These are phyloP conservation scores for Aspergillus sp. DNA, from an alignment of 2,329 filamentous ascomycete genomes.

Conservation along the genomic window DNA sequence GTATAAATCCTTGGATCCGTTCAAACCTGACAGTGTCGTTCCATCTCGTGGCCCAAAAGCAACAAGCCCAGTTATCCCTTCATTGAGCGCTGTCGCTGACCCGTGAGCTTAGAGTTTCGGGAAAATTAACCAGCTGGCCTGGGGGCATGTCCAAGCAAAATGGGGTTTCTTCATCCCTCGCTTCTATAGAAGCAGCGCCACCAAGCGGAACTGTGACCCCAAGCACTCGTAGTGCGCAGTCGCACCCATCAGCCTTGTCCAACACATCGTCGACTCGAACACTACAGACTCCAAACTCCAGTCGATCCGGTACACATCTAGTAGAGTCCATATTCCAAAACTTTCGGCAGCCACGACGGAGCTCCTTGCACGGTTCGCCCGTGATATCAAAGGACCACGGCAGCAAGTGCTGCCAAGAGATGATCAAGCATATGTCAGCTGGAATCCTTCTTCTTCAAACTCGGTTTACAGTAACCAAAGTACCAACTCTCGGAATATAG, in stretches of 20 bases:
- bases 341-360: constrained; percentile 27
- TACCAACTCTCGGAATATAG: constrained; percentile 1
- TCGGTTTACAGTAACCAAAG: not conserved
- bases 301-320: constrained; percentile 11
- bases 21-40: constrained; percentile 2
- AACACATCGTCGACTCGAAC: constrained; percentile 8
- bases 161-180: constrained; percentile 21
- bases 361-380: constrained; percentile 25
- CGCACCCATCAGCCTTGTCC: constrained; percentile 15
- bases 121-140: not conserved
- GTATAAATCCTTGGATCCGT: constrained; percentile 30
- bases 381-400: constrained; percentile 18
- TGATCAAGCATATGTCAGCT: constrained; percentile 13
- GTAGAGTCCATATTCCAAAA: constrained; percentile 23
- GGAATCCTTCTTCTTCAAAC: constrained; percentile 9
- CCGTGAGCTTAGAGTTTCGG: not conserved
- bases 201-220: constrained; percentile 16
- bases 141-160: constrained; percentile 27
- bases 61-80: constrained; percentile 2
- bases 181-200: constrained; percentile 25
- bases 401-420: constrained; percentile 14
- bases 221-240: constrained; percentile 8
- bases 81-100: not conserved
- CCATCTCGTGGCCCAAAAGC: not conserved
- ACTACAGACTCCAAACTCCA: constrained; percentile 8